Evolutionary conservation across 2,329 filamentous ascomycete genomes (phyloP), one percentile per base, ranked within the genome.

Genomic region (Trichoderma sp.): DNA sequence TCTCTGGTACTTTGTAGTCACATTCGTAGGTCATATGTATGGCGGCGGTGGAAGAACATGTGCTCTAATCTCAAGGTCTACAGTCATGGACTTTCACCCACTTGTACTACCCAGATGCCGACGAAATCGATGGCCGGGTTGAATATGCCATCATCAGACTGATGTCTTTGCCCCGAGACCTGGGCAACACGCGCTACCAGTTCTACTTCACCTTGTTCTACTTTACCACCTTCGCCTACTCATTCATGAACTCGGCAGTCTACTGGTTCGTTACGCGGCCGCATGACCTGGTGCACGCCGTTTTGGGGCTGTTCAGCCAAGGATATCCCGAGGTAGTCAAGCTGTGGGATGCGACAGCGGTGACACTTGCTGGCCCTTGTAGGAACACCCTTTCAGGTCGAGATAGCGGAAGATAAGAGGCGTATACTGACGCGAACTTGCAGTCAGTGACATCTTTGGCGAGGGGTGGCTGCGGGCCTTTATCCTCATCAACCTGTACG

Each of bases 61-160:
- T 39, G 3, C 34, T 44, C 65, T 66, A 39, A 66, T 30, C 28
- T 28, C 21, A 7, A 28, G 44, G 4, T 34, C 14, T 34, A 55
- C 63, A 84, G 82, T 74, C 74, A 30, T 85, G 82, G 82, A 83
- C 81, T 0, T 81, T 80, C 57, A 82, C 82, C 55, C 83, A 85
- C 68, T 74, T 83, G 30, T 79, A 83, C 70, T 79, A 79, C 59
- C 81, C 82, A 0, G 75, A 79, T 10, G 69, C 75, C 9, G 77
- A 80, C 19, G 72, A 78, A 0, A 70, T 74, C 41, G 76, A 74
- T 67, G 77, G 71, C 41, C 71, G 72, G 9, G 73, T 75, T 69
- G 79, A 78, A 68, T 74, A 74, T 24, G 72, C 68, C 43, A 67
- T 81, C 59, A 69, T 82, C 65, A 74, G 72, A 3, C 69, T 72